A percentile compares a stretch with the other conserved stretches of the same genome.
Evolutionary conservation across 768 basidiomycete species (phyloP).

Genomic region (Mycena maculata): DNA sequence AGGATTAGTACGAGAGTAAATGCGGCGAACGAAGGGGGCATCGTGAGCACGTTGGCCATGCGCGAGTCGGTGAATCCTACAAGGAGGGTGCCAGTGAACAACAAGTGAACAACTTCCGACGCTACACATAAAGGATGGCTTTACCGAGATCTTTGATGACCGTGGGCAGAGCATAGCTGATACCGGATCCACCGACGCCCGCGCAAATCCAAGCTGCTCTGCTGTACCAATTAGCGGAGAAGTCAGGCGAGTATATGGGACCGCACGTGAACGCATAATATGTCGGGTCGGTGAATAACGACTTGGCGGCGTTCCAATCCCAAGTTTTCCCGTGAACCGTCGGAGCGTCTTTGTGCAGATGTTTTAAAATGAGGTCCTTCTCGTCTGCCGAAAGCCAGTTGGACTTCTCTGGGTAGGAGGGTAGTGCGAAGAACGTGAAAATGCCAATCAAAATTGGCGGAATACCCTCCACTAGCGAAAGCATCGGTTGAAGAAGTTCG

Average conservation of each 20-base stretch:
- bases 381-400: conserved; percentile 52
- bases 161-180: conserved; percentile 37
- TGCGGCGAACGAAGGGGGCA: conserved; percentile 38
- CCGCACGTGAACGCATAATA: conserved; percentile 34
- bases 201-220: conserved; percentile 36
- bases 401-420: conserved; percentile 56
- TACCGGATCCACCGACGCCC: conserved; percentile 36
- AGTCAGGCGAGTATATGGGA: neutral
- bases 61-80: conserved; percentile 37
- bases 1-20: conserved; percentile 32
- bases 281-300: conserved; percentile 35
- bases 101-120: no score
- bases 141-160: conserved; percentile 39
- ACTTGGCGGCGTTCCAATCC: conserved; percentile 14
- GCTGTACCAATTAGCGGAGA: neutral
- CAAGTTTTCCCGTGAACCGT: conserved; percentile 31
- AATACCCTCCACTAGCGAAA: conserved; percentile 31
- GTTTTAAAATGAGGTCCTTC: conserved; percentile 45
- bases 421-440: conserved; percentile 42
- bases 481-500: conserved; percentile 31
- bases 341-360: conserved; percentile 38
- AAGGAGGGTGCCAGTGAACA: neutral
- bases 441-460: conserved; percentile 37
- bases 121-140: no score
- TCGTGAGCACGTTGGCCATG: conserved; percentile 39